Evolutionary conservation across 495 filamentous ascomycete species (phyloP).

Genomic region (Poronia punctata): DNA sequence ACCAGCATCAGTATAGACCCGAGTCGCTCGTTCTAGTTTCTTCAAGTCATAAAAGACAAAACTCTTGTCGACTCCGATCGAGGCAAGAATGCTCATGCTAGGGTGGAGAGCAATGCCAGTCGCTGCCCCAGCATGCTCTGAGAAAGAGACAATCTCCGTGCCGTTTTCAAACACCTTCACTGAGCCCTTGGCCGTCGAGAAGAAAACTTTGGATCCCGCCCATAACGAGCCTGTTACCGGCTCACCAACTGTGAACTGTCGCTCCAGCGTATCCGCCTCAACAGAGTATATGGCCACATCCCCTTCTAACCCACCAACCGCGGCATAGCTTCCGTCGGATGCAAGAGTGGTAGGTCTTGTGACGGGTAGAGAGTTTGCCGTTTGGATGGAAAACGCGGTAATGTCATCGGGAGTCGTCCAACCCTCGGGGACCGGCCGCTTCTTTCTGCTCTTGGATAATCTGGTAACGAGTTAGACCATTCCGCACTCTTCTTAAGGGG

Average conservation of each 20-base stretch:
- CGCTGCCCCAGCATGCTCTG: slow-evolving; percentile 72
- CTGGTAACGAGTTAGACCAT: slow-evolving; percentile 41
- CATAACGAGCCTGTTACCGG: slow-evolving; percentile 74
- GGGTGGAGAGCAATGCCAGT: slow-evolving; percentile 77
- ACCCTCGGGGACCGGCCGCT: slow-evolving; percentile 73
- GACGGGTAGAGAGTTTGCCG: slow-evolving; percentile 61
- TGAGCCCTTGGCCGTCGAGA: slow-evolving; percentile 66
- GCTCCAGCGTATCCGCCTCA: slow-evolving; percentile 58
- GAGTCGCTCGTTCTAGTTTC: slow-evolving; percentile 56
- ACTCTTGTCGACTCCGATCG: slow-evolving; percentile 86
- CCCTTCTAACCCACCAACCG: slow-evolving; percentile 73
- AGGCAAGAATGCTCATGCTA: slow-evolving; percentile 76
- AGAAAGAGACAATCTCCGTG: slow-evolving; percentile 55
- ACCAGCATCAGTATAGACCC: slow-evolving; percentile 78
- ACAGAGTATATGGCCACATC: slow-evolving; percentile 74
- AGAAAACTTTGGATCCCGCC: slow-evolving; percentile 62
- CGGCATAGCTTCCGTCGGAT: slow-evolving; percentile 64
- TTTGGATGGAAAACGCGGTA: slow-evolving; percentile 54
- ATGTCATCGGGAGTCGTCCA: slow-evolving; percentile 78
- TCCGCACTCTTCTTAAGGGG: not conserved
- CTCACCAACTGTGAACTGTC: slow-evolving; percentile 57
- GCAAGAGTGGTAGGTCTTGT: slow-evolving; percentile 53
- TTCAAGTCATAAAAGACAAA: slow-evolving; percentile 83
- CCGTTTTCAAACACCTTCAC: slow-evolving; percentile 74
- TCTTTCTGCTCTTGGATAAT: slow-evolving; percentile 75